Base-by-base conservation (phyloP, 345 rosid genomes). In the Dimocarpus longan region DNA sequence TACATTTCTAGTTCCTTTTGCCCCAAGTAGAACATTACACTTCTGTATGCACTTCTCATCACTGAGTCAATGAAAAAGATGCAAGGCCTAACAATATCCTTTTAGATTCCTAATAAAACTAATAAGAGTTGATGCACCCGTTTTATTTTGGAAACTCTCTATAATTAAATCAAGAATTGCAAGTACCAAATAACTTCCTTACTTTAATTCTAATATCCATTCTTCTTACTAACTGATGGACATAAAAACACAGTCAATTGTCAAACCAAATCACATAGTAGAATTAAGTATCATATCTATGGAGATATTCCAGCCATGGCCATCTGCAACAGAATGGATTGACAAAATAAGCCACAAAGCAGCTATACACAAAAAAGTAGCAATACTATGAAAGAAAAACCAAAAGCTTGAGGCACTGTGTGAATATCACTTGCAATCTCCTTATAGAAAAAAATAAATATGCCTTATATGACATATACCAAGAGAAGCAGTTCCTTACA, bases 1-100 rank as follows among this genome's bases (percentile, higher is more conserved):
- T 96, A 97, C 98, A 93, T 91, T 88, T 96, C 98, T 78, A 94
- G 74, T 82, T 96, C 99, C 84, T 88, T 91, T 89, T 96, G 98
- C 74, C 95, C 86, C 57, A 88, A 82, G 83, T 86, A 93, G 81
- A 96, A 96, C 97, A 91, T 93, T 76, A 94, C 92, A 71, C 97
- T 90, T 87, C 91, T 87, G 80, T 94, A 93, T 82, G 97, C 89
- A 86, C 95, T 91, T 89, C 93, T 96, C 99, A 96, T 93, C 87
- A 91, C 97, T 96, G 68, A 37, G 66, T 75, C 80, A 71, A 74
- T 72, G 85, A 74, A 89, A 91, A 84, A 88, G 73, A 64, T 68
- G 46, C 73, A 75, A 9, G 6, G 72, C 21, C 62, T 26, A 44
- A 75, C 56, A 75, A 62, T n/a, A 75, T 71, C 21, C 24, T 37